Percentiles rank a stretch among this genome's conserved stretches.
Evolutionary conservation across 495 filamentous ascomycete species (phyloP).

Genomic region (Penicillium roqueforti): DNA sequence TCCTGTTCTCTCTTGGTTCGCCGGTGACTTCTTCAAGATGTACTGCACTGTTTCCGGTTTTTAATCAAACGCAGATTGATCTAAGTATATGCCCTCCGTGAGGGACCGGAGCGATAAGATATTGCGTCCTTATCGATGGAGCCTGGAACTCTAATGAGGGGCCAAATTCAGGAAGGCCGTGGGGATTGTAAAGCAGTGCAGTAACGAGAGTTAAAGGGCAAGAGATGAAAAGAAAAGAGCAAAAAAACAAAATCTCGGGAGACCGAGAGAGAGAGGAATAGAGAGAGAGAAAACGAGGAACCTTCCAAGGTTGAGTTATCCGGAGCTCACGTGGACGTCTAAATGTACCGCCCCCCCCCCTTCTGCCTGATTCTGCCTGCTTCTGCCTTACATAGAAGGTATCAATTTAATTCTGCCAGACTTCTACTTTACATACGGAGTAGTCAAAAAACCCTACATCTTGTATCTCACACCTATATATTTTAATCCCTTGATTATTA

Average conservation of each 20-base stretch:
- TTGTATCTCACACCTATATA: no score
- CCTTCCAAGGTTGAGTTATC: background rate
- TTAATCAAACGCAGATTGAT: background rate
- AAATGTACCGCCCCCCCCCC: no score
- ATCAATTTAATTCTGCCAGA: no score
- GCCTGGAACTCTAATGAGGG: background rate
- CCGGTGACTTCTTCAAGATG: background rate
- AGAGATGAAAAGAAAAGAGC: background rate
- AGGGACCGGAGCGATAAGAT: slow-evolving; percentile 18
- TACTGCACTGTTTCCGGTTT: slow-evolving; percentile 9
- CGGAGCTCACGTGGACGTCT: background rate
- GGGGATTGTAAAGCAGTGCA: background rate
- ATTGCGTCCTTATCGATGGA: slow-evolving; percentile 5
- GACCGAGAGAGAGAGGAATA: no score
- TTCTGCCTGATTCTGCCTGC: no score
- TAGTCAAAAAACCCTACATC: no score
- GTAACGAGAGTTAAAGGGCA: background rate
- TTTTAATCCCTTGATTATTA: no score
- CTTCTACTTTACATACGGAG: no score
- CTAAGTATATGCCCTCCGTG: slow-evolving; percentile 7
- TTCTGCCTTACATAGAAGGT: no score
- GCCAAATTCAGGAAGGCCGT: background rate
- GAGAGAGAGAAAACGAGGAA: background rate
- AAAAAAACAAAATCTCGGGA: background rate
- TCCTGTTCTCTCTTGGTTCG: background rate